These are phyloP conservation scores for Blastocystis sp. DNA, from an alignment of 352 stramenopile species.

Conservation along the genomic window DNA sequence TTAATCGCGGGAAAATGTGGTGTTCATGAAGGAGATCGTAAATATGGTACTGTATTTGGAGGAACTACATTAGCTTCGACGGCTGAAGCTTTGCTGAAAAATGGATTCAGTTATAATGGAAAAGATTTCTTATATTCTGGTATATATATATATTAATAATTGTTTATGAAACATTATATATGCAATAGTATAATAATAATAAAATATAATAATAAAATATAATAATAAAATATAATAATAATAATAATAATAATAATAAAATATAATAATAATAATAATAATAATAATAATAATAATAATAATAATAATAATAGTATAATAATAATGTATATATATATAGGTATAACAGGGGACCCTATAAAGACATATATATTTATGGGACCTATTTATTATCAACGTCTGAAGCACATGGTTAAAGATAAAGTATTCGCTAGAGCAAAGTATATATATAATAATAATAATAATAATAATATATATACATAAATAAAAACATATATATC, in stretches of 20 bases:
- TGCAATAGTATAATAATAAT: background rate
- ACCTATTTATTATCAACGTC: conserved; percentile 98
- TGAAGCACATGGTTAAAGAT: conserved; percentile 99
- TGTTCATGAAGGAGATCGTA: conserved; percentile 74
- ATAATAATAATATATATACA: background rate
- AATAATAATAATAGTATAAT: no score
- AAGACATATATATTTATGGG: conserved; percentile 98
- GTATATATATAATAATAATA: conserved; percentile 61
- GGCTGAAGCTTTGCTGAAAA: conserved; percentile 71
- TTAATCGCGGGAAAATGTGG: conserved; percentile 88
- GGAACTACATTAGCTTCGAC: conserved; percentile 61
- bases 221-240: no score
- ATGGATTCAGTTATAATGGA: conserved; percentile 93
- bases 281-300: no score
- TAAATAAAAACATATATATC: no score
- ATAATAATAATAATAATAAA: no score
- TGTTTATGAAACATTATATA: background rate
- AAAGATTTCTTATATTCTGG: conserved; percentile 77
- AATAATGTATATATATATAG: conserved; percentile 25
- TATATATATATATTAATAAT: no score
- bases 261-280: no score
- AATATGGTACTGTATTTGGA: conserved; percentile 94
- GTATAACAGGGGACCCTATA: conserved; percentile 80
- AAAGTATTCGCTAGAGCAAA: conserved; percentile 95
- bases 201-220: background rate